Percentiles rank a stretch among this genome's conserved stretches.
phyloP scores from a whole-genome alignment of 768 basidiomycete species.

The Suillus americanus region DNA sequence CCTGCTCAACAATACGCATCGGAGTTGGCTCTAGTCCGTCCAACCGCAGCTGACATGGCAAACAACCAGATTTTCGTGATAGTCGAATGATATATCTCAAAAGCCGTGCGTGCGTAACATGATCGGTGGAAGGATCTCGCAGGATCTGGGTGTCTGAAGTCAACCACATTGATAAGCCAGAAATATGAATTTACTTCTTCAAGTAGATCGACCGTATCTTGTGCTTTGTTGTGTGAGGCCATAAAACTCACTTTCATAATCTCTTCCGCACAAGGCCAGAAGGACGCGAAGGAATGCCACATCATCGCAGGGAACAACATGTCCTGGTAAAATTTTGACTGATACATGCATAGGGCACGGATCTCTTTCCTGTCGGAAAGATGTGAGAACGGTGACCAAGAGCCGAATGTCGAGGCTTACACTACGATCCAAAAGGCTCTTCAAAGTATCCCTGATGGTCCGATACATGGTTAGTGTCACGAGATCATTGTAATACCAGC shows the following conservation, averaged over 20 bases:
- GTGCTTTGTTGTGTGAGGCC: slow-evolving; percentile 8
- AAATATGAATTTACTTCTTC: slow-evolving; percentile 17
- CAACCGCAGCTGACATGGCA: slow-evolving; percentile 12
- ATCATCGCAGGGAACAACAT: not conserved
- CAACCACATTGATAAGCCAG: not conserved
- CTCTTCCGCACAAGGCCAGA: slow-evolving; percentile 20
- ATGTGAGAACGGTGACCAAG: not conserved
- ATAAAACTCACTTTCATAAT: slow-evolving; percentile 15
- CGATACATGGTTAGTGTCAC: not conserved
- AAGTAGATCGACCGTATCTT: slow-evolving; percentile 22
- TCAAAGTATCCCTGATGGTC: not conserved
- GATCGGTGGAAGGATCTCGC: slow-evolving; percentile 1
- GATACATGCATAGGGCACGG: not conserved
- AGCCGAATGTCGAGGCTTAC: not conserved
- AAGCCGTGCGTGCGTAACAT: slow-evolving; percentile 15
- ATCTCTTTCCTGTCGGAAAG: not conserved
- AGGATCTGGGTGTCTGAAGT: slow-evolving; percentile 15
- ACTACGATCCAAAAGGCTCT: not conserved
- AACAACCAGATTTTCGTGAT: slow-evolving; percentile 27
- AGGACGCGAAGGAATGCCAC: not conserved
- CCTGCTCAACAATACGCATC: not conserved
- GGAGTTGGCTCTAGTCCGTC: not conserved
- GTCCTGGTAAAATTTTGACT: not conserved
- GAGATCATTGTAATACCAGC: slow-evolving; percentile 8
- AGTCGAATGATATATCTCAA: slow-evolving; percentile 23